Percentiles rank a stretch among this genome's conserved stretches.
phyloP scores from a whole-genome alignment of 208 protist genomes.

The Trypanosoma scelopori region DNA sequence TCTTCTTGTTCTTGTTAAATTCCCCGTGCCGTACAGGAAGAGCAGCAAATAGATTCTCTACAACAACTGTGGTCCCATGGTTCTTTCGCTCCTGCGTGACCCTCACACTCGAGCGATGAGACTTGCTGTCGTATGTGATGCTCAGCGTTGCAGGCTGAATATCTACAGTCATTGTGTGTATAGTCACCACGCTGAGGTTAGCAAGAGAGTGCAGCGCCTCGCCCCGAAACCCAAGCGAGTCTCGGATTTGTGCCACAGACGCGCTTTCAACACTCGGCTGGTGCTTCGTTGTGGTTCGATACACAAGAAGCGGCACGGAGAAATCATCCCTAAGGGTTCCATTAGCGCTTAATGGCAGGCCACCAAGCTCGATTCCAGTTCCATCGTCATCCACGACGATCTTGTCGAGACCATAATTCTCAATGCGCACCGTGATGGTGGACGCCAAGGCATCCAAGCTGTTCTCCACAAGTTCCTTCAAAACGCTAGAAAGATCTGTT shows the following conservation, averaged over 20 bases:
- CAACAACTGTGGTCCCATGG: conserved; percentile 81
- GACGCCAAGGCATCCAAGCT: conserved; percentile 73
- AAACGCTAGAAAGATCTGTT: conserved; percentile 70
- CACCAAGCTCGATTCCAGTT: conserved; percentile 52
- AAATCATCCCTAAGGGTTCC: conserved; percentile 32
- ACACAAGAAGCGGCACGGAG: conserved; percentile 54
- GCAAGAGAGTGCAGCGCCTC: conserved; percentile 96
- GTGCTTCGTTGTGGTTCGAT: conserved; percentile 67
- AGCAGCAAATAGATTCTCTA: conserved; percentile 72
- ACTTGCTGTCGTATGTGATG: conserved; percentile 45
- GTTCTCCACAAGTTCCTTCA: conserved; percentile 91
- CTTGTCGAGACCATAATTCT: conserved; percentile 62
- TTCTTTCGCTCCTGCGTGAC: conserved; percentile 27
- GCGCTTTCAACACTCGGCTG: neutral
- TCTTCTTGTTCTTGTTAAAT: conserved; percentile 73
- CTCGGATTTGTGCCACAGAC: conserved; percentile 4
- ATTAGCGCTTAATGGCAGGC: conserved; percentile 32
- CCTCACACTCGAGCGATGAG: conserved; percentile 20
- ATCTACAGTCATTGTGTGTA: conserved; percentile 65
- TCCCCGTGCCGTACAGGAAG: conserved; percentile 91
- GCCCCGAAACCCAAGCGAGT: conserved; percentile 94
- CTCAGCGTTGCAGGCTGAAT: conserved; percentile 36
- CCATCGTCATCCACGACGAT: conserved; percentile 89
- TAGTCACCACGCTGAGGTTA: conserved; percentile 62
- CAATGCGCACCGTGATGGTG: conserved; percentile 57